These are phyloP conservation scores for Phaeosphaeria sp. DNA, from an alignment of 2,329 filamentous ascomycete species.

Conservation along the genomic window DNA sequence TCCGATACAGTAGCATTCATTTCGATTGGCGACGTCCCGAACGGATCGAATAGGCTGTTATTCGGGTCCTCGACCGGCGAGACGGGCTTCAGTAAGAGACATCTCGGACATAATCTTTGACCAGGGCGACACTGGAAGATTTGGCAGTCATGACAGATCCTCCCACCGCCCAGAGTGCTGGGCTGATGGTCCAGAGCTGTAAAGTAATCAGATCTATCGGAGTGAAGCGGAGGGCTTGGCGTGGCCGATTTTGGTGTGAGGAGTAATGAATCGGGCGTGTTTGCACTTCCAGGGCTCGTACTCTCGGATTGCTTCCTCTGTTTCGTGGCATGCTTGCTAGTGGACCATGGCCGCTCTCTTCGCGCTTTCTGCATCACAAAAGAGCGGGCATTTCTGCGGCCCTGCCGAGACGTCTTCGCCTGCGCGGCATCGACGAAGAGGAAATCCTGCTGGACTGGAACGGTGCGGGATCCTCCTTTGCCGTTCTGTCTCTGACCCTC, in stretches of 20 bases:
- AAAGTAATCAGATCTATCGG: conserved; percentile 25
- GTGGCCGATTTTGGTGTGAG: conserved; percentile 38
- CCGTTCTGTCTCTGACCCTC: conserved; percentile 30
- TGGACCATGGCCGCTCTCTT: conserved; percentile 48
- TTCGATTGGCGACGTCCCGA: conserved; percentile 36
- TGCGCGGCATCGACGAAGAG: conserved; percentile 48
- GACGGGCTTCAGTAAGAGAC: conserved; percentile 27
- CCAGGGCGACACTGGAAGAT: conserved; percentile 37
- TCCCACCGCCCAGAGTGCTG: conserved; percentile 22
- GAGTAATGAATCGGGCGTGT: conserved; percentile 34
- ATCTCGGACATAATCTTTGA: conserved; percentile 39
- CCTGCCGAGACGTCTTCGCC: conserved; percentile 46
- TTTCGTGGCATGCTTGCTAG: conserved; percentile 46
- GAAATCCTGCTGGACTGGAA: conserved; percentile 42
- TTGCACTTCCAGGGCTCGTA: conserved; percentile 34
- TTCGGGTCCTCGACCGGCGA: conserved; percentile 29
- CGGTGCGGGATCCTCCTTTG: conserved; percentile 28
- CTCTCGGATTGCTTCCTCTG: background rate
- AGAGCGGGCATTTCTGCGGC: conserved; percentile 48
- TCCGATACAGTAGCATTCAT: conserved; percentile 36
- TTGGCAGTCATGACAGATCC: conserved; percentile 39
- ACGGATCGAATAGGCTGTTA: conserved; percentile 42
- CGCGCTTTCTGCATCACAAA: conserved; percentile 50
- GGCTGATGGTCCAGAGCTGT: conserved; percentile 16
- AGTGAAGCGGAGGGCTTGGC: conserved; percentile 35